Evolutionary conservation across 1,284 basidiomycete genomes (phyloP).

Genomic region (Grifola frondosa): DNA sequence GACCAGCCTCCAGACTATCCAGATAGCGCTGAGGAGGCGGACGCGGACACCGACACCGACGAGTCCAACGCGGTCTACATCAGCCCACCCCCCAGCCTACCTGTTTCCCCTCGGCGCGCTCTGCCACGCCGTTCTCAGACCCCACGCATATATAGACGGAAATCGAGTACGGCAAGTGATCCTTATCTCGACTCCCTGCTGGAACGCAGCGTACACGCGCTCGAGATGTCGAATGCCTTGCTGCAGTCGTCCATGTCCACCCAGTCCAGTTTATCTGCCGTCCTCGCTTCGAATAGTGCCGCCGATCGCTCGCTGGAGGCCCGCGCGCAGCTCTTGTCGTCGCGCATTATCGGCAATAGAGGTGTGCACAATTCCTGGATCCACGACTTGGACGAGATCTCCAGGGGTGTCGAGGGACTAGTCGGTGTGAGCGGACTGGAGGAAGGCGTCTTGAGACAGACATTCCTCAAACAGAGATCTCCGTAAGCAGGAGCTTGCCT

Average conservation of each 20-base stretch:
- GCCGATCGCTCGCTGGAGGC: slow-evolving; percentile 43
- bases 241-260: slow-evolving; percentile 73
- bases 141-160: slow-evolving; percentile 8
- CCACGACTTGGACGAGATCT: slow-evolving; percentile 60
- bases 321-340: slow-evolving; percentile 49
- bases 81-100: slow-evolving; percentile 21
- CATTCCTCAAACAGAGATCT: slow-evolving; percentile 22
- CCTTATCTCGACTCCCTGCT: slow-evolving; percentile 71
- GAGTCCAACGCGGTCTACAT: slow-evolving; percentile 25
- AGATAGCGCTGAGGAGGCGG: slow-evolving; percentile 72
- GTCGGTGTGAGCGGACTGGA: slow-evolving; percentile 36
- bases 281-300: slow-evolving; percentile 39
- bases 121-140: slow-evolving; percentile 18
- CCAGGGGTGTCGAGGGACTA: slow-evolving; percentile 56
- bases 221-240: slow-evolving; percentile 79
- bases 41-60: slow-evolving; percentile 58
- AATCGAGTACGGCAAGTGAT: slow-evolving; percentile 28
- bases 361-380: slow-evolving; percentile 56
- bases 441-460: slow-evolving; percentile 15
- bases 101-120: slow-evolving; percentile 22
- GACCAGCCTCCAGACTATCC: slow-evolving; percentile 74
- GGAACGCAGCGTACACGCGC: slow-evolving; percentile 75
- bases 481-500: slow-evolving; percentile 55
- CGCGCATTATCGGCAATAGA: slow-evolving; percentile 45
- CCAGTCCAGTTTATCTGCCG: slow-evolving; percentile 54